Conservation (phyloP, 1,139 yeast species). For the Diutina pseudorugosa region DNA sequence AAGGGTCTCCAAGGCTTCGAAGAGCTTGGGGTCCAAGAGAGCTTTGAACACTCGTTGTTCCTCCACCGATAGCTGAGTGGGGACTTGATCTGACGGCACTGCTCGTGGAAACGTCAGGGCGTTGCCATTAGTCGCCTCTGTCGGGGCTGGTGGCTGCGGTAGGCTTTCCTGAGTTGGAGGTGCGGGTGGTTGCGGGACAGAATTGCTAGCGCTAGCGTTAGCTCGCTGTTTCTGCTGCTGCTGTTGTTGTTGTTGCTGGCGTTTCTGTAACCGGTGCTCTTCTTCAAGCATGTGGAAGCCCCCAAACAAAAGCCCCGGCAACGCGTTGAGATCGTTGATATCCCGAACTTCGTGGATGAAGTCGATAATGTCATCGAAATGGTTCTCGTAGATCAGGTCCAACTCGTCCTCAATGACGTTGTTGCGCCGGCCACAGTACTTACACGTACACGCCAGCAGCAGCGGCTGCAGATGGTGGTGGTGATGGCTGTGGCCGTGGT, state of each 20-base stretch:
- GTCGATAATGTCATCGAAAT: constrained; percentile 40
- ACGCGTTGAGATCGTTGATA: constrained; percentile 27
- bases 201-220: not conserved
- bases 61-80: not conserved
- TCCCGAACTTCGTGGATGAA: constrained; percentile 24
- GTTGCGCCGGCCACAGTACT: constrained; percentile 70
- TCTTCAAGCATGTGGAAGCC: constrained; percentile 30
- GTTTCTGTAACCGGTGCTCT: constrained; percentile 18
- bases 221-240: not conserved
- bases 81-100: not conserved
- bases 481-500: constrained; percentile 7
- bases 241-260: constrained; percentile 5
- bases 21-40: constrained; percentile 19
- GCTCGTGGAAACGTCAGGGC: constrained; percentile 2
- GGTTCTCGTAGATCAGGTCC: constrained; percentile 40
- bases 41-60: constrained; percentile 13
- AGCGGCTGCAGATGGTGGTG: not conserved
- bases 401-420: constrained; percentile 68
- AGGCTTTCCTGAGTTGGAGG: not conserved
- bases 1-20: constrained; percentile 18
- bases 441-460: constrained; percentile 29
- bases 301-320: constrained; percentile 28
- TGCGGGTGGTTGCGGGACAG: not conserved
- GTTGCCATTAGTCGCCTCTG: not conserved
- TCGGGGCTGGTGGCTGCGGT: not conserved